Conservation (phyloP, 192 early-diverging fungal species). For the Podila epigama region DNA sequence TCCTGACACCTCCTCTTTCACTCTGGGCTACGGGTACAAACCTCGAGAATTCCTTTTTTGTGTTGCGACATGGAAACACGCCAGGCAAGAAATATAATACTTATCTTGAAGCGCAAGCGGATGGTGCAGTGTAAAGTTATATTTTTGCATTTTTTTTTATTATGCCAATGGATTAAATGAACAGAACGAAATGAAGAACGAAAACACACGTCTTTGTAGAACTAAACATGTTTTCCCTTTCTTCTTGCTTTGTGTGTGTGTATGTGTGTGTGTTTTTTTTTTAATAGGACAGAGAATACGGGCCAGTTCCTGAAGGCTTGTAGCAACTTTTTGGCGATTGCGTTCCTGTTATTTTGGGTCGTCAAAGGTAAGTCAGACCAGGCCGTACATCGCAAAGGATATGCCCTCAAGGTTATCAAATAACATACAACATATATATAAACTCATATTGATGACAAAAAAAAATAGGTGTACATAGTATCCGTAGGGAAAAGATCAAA, state of each 20-base stretch:
- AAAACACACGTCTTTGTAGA: too few species aligned
- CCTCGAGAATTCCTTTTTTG: constrained; percentile 52
- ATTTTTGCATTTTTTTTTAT: not conserved
- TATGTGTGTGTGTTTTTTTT: too few species aligned
- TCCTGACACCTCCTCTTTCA: constrained; percentile 50
- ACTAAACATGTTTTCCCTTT: not conserved
- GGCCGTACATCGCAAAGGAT: too few species aligned
- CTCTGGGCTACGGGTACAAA: constrained; percentile 47
- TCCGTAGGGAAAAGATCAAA: constrained; percentile 25
- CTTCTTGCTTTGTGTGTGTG: not conserved
- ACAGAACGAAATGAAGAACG: too few species aligned
- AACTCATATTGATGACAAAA: not conserved
- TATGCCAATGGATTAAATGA: too few species aligned
- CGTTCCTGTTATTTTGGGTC: constrained; percentile 44
- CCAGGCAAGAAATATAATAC: constrained; percentile 23
- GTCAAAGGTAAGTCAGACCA: constrained; percentile 11
- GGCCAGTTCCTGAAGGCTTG: constrained; percentile 40
- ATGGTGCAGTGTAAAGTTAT: constrained; percentile 49
- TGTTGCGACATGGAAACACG: constrained; percentile 36
- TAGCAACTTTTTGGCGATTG: constrained; percentile 36
- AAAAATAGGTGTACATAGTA: constrained; percentile 24
- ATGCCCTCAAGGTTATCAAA: too few species aligned
- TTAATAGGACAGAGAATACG: constrained; percentile 36
- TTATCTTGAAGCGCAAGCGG: constrained; percentile 49
- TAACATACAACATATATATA: too few species aligned